Base-by-base conservation (phyloP, 805 yeast species). In the Candida adriatica region DNA sequence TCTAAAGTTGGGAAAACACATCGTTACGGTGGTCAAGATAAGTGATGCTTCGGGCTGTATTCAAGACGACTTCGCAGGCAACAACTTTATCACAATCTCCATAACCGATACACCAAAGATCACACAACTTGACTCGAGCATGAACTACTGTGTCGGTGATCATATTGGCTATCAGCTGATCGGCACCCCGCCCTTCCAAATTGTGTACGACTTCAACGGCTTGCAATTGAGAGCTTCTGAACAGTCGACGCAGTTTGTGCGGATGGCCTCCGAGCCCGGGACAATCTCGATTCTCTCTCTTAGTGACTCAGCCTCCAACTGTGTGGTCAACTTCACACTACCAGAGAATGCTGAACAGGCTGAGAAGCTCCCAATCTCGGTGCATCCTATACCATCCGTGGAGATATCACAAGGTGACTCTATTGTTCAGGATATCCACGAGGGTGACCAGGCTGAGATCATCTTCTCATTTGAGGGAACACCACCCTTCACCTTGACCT, bases 381-480 rank as follows among this genome's bases (percentile, higher is more conserved):
- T 76, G 14, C 81, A 74, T 42, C 71, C 67, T n/a, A 61, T 73
- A 22, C 84, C 84, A 17, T 79, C 95, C 0, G 96, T 90, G 11
- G 87, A 80, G 37, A 77, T 90, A 11, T 73, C 79, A 16, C 83
- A 79, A 46, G 95, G 95, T n/a, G 79, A 75, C 35, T 62, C 73
- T 13, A 60, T 78, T 7, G 73, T 79, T 34, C 88, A 79, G 49
- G 90, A 85, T 54, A 83, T 92, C 26, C 94, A 87, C 48, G 94
- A 86, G 52, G 98, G 97, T 28, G 98, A 92, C 43, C 84, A 82
- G 49, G 88, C 94, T 2, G 95, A 87, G 51, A 75, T 92, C 29
- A 70, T 70, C 2, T 90, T 92, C 59, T 70, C 75, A 14, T 83
- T 92, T 48, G 70, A 72, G 20, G 98, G 98, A 11, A 72, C 77